Percentiles rank a stretch among this genome's conserved stretches.
Conservation (phyloP, 2,329 filamentous ascomycete species). For the Coniochaeta sp. region DNA sequence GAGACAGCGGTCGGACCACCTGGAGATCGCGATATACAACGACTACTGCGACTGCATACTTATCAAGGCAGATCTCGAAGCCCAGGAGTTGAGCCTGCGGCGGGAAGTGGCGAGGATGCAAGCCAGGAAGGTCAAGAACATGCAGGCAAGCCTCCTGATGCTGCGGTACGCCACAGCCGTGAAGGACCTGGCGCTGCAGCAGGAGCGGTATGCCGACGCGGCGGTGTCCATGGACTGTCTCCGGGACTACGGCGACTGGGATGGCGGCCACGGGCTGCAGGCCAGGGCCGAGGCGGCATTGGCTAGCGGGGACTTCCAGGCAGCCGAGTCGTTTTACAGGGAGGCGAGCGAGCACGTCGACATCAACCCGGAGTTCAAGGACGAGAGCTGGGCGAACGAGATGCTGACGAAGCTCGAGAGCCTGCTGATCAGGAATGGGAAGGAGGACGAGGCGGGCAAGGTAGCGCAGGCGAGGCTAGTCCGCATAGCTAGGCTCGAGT, state of each 20-base stretch:
- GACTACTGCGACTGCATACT: conserved; percentile 1
- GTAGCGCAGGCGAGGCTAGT: neutral
- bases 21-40: neutral
- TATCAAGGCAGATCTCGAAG: neutral
- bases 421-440: neutral
- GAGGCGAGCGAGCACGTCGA: neutral
- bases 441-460: neutral
- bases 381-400: neutral
- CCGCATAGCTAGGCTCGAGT: neutral
- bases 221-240: neutral
- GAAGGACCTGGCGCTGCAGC: neutral
- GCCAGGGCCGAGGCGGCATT: neutral
- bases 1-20: neutral
- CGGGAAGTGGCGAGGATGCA: neutral
- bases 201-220: neutral
- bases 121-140: neutral
- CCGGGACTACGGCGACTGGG: neutral
- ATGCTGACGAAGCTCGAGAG: neutral
- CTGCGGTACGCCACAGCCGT: neutral
- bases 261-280: neutral
- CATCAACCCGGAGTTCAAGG: neutral
- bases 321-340: neutral
- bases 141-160: neutral
- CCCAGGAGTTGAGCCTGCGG: neutral
- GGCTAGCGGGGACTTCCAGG: neutral